A percentile compares a stretch with the other conserved stretches of the same genome.
Evolutionary conservation across 768 basidiomycete species (phyloP).

Genomic region (Leccinum arenicola): DNA sequence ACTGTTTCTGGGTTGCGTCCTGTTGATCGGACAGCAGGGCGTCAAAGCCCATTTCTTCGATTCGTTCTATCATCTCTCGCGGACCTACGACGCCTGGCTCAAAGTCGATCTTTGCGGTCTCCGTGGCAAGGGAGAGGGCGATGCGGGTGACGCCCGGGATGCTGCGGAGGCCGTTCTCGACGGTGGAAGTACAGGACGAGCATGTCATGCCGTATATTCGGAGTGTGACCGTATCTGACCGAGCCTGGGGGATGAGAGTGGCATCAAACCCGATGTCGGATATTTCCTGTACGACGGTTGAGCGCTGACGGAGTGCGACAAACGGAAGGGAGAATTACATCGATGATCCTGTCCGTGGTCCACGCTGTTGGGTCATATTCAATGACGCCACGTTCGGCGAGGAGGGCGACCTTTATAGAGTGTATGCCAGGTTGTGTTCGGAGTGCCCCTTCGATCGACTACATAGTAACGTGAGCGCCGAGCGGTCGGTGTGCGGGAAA

Average conservation of each 20-base stretch:
- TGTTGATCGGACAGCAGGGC: conserved; percentile 80
- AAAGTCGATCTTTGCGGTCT: conserved; percentile 72
- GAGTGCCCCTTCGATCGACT: conserved; percentile 87
- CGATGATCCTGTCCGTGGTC: conserved; percentile 76
- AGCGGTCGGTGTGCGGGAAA: neutral
- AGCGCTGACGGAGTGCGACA: neutral
- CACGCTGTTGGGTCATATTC: conserved; percentile 86
- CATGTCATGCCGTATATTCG: conserved; percentile 93
- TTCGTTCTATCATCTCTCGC: conserved; percentile 83
- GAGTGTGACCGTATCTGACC: conserved; percentile 67
- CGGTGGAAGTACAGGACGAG: conserved; percentile 72
- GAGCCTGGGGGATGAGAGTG: conserved; percentile 61
- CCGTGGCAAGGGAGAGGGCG: conserved; percentile 72
- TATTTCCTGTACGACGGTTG: conserved; percentile 63
- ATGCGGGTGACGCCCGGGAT: conserved; percentile 74
- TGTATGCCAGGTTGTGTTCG: conserved; percentile 81
- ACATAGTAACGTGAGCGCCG: neutral
- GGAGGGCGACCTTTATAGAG: conserved; percentile 90
- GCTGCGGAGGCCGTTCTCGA: conserved; percentile 65
- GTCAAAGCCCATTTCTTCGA: conserved; percentile 89
- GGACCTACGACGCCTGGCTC: conserved; percentile 71
- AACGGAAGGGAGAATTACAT: conserved; percentile 37
- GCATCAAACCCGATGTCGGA: conserved; percentile 93
- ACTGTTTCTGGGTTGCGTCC: conserved; percentile 80
- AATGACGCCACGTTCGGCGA: conserved; percentile 89